Conservation (phyloP, 108 stramenopile genomes). For the Craspedostauros australis region DNA sequence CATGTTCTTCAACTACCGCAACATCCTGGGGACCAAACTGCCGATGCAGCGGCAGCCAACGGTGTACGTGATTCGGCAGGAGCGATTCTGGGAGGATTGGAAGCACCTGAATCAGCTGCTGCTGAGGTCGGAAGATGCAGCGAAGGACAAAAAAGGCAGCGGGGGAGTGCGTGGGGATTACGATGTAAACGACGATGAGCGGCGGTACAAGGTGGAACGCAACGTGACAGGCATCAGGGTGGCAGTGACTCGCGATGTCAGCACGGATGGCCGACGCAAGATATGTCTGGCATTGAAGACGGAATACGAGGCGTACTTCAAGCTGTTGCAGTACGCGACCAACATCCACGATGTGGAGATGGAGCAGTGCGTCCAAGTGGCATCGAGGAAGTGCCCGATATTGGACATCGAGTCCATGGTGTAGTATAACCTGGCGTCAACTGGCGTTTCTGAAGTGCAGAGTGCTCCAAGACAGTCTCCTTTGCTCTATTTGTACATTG, state of each 20-base stretch:
- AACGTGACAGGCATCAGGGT: slow-evolving; percentile 16
- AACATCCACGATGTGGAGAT: slow-evolving; percentile 37
- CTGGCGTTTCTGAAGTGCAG: too few species aligned
- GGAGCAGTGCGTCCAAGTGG: slow-evolving; percentile 1
- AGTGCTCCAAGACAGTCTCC: too few species aligned
- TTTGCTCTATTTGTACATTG: too few species aligned
- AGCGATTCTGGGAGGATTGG: slow-evolving; percentile 56
- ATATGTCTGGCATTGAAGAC: slow-evolving; percentile 33
- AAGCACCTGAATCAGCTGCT: slow-evolving; percentile 28
- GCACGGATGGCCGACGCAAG: slow-evolving; percentile 13
- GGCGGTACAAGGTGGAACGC: neutral
- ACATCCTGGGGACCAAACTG: slow-evolving; percentile 19
- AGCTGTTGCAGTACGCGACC: slow-evolving; percentile 22
- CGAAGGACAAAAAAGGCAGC: neutral
- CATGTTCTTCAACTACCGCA: slow-evolving; percentile 37
- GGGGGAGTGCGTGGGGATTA: neutral
- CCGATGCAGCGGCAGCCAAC: slow-evolving; percentile 2
- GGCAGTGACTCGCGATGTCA: slow-evolving; percentile 33
- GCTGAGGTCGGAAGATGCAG: slow-evolving; percentile 8
- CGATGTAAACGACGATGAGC: slow-evolving; percentile 1
- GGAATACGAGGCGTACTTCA: slow-evolving; percentile 45
- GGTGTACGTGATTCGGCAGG: slow-evolving; percentile 37
- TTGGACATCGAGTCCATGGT: slow-evolving; percentile 7
- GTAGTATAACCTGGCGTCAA: too few species aligned
- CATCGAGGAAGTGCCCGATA: slow-evolving; percentile 17